phyloP scores from a whole-genome alignment of 2,329 filamentous ascomycete species.

The Chaetomiaceae sp. region DNA sequence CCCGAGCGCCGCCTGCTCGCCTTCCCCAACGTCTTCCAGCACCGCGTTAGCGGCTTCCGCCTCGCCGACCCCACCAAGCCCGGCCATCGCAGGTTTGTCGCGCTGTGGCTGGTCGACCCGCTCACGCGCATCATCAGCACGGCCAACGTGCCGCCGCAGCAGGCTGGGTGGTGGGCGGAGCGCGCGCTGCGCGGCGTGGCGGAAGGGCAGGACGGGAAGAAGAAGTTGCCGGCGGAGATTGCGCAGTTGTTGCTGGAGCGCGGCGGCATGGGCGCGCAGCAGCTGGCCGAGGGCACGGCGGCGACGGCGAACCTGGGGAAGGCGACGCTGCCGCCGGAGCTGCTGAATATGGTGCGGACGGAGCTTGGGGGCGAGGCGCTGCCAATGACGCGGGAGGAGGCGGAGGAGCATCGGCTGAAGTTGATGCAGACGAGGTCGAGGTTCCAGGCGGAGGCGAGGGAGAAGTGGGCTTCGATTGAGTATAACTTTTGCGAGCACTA shows the following conservation, averaged over 20 bases:
- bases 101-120: constrained; percentile 55
- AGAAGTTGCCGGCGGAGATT: neutral
- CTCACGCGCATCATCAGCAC: constrained; percentile 42
- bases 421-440: too few relatives aligned
- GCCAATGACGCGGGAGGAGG: neutral
- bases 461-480: too few relatives aligned
- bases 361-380: neutral
- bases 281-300: too few relatives aligned
- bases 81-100: constrained; percentile 51
- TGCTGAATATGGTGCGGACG: constrained; percentile 1
- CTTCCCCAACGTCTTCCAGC: constrained; percentile 41
- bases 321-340: constrained; percentile 10
- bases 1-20: constrained; percentile 38
- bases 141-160: constrained; percentile 34
- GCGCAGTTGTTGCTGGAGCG: too few relatives aligned
- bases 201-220: too few relatives aligned
- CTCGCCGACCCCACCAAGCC: constrained; percentile 43
- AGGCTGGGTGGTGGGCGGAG: constrained; percentile 32
- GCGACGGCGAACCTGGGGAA: neutral
- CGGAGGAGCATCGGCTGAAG: too few relatives aligned
- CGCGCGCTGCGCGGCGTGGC: too few relatives aligned
- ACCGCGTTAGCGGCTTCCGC: constrained; percentile 44
- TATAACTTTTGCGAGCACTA: too few relatives aligned
- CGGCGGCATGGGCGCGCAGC: too few relatives aligned
- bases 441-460: too few relatives aligned